phyloP scores from a whole-genome alignment of 306 rosid genomes.

The Rubus idaeus region DNA sequence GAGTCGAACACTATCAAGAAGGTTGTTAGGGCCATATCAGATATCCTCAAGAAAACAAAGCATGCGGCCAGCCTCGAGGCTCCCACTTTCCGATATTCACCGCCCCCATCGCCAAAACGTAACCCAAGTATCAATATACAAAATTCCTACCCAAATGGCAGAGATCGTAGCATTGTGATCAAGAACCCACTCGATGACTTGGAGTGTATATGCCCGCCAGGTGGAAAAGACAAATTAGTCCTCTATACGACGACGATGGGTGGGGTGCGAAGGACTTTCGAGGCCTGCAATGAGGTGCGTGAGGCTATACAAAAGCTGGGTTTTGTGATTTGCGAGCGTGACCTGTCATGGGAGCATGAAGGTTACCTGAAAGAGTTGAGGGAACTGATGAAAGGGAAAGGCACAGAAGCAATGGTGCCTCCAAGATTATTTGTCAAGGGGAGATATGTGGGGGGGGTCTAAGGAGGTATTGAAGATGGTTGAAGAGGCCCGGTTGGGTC shows the following conservation, averaged over 20 bases:
- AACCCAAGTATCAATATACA: neutral
- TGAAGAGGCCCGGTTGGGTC: slow-evolving; percentile 56
- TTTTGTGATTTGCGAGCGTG: slow-evolving; percentile 59
- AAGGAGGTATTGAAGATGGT: slow-evolving; percentile 53
- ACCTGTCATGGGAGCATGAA: slow-evolving; percentile 69
- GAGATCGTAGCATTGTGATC: neutral
- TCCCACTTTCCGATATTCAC: too few relatives aligned
- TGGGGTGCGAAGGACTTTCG: slow-evolving; percentile 64
- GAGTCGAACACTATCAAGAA: too few relatives aligned
- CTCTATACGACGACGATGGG: slow-evolving; percentile 73
- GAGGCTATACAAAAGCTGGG: slow-evolving; percentile 55
- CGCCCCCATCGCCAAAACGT: too few relatives aligned
- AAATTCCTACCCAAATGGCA: too few relatives aligned
- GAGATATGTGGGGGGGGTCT: slow-evolving; percentile 56
- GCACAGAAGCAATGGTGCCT: slow-evolving; percentile 36
- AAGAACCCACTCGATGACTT: slow-evolving; percentile 29
- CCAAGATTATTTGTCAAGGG: slow-evolving; percentile 73
- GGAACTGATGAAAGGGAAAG: slow-evolving; percentile 45
- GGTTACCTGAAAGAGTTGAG: slow-evolving; percentile 57
- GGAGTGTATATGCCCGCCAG: slow-evolving; percentile 53
- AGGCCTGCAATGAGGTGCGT: slow-evolving; percentile 64
- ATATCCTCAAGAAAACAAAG: too few relatives aligned
- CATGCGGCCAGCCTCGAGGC: neutral
- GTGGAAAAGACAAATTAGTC: slow-evolving; percentile 63
- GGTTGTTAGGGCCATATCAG: too few relatives aligned